These are phyloP conservation scores for Zygnema cylindricum DNA, from an alignment of 139 green algal species.

Conservation along the genomic window DNA sequence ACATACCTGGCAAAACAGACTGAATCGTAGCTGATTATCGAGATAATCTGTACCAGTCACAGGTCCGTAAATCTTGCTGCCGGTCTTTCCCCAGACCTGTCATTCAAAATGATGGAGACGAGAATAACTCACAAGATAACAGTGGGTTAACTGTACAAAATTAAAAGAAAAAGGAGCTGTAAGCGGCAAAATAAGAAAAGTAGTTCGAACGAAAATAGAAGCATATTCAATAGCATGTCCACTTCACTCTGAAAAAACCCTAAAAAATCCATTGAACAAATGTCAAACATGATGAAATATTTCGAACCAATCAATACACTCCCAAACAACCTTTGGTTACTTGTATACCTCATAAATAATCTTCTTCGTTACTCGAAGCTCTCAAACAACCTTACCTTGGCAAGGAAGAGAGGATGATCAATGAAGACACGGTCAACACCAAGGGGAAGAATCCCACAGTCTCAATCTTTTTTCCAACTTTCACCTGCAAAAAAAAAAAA, in stretches of 20 bases:
- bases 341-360: no score
- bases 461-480: slow-evolving; percentile 53
- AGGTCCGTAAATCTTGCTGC: slow-evolving; percentile 94
- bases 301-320: no score
- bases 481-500: slow-evolving; percentile 39
- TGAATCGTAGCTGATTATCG: slow-evolving; percentile 96
- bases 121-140: neutral
- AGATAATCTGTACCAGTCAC: slow-evolving; percentile 88
- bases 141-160: slow-evolving; percentile 8
- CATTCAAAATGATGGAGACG: neutral
- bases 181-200: neutral
- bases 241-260: no score
- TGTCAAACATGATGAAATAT: no score
- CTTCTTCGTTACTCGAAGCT: no score
- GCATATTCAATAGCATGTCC: no score
- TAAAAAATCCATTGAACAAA: no score
- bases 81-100: slow-evolving; percentile 77
- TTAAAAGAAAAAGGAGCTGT: neutral
- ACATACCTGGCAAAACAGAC: slow-evolving; percentile 83
- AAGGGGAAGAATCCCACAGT: slow-evolving; percentile 95
- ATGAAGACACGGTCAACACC: slow-evolving; percentile 97
- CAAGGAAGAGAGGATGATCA: slow-evolving; percentile 93
- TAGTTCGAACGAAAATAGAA: no score
- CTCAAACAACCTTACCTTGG: slow-evolving; percentile 81
- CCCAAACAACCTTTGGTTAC: no score